Base-by-base conservation (phyloP, 2,329 filamentous ascomycete genomes). In the Ophiostoma pallidulum region DNA sequence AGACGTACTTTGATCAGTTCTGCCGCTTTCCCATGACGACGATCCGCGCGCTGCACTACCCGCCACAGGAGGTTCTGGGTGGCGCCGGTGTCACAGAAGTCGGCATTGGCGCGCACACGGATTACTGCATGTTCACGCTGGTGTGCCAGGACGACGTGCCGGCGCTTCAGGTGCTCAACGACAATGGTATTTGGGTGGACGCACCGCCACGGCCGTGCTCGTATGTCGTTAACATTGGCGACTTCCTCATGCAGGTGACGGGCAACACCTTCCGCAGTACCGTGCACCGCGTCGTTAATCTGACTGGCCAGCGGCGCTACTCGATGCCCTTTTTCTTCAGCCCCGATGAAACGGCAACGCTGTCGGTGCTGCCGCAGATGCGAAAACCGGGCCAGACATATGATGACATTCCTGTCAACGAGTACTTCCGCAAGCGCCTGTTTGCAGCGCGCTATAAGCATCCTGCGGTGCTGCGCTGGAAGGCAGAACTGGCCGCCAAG, bases 311-410 rank as follows among this genome's bases (percentile, higher is more conserved):
- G 10, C 69, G 70, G 45, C 62, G 73, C 13, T 70, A 73, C 36
- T 75, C 69, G 0, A 74, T 78, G 70, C 73, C 74, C 1, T 77
- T 78, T 56, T 78, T 78, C 59, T 72, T 77, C 45, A 19, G 14
- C 6, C 36, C 36, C 19, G 18, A 39, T 9, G 36, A 16, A 9
- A 19, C n/a, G 36, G 36, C 36, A 7, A 39, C n/a, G 9, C n/a
- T 39, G 8, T 16, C n/a, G 19, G 36, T 39, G 36, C 36, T 26
- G 14, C 36, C 36, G 20, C 9, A 19, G 8, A 8, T 16, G 14
- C 36, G 36, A 18, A 39, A 39, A 19, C 8, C 36, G 10, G 36
- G 36, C 9, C 14, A 39, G 19, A 39, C 20, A 6, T 26, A 39
- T 12, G 36, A 39, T 8, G 12, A 16, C 8, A 26, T 39, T 24